phyloP scores from a whole-genome alignment of 2,329 filamentous ascomycete genomes.

The Xylariaceae sp. region DNA sequence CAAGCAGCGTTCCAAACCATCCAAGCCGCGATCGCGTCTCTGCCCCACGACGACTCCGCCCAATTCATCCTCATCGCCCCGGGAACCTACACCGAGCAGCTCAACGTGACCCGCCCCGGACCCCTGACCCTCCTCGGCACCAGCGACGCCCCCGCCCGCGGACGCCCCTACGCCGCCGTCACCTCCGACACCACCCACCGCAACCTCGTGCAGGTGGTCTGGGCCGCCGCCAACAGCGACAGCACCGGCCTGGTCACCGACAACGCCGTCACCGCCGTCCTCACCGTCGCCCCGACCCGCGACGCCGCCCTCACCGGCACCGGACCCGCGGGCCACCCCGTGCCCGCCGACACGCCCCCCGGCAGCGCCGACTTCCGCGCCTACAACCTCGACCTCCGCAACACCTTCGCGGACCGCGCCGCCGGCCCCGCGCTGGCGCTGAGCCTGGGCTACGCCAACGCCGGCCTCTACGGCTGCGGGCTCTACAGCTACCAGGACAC shows the following conservation, averaged over 20 bases:
- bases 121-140: slow-evolving; percentile 60
- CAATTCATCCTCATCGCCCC: slow-evolving; percentile 56
- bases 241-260: slow-evolving; percentile 47
- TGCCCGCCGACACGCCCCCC: slow-evolving; percentile 58
- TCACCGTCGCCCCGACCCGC: slow-evolving; percentile 60
- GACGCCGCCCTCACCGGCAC: slow-evolving; percentile 58
- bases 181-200: slow-evolving; percentile 17
- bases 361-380: slow-evolving; percentile 59
- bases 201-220: slow-evolving; percentile 54
- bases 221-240: slow-evolving; percentile 51
- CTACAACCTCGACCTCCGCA: slow-evolving; percentile 64
- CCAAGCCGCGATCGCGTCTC: slow-evolving; percentile 36
- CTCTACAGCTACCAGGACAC: slow-evolving; percentile 68
- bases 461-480: slow-evolving; percentile 62
- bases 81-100: slow-evolving; percentile 58
- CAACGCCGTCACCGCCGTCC: slow-evolving; percentile 57
- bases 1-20: slow-evolving; percentile 34
- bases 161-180: slow-evolving; percentile 22
- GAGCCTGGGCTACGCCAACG: slow-evolving; percentile 58
- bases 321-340: slow-evolving; percentile 57
- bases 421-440: slow-evolving; percentile 57
- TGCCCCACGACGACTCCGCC: slow-evolving; percentile 36
- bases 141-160: slow-evolving; percentile 35
- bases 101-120: slow-evolving; percentile 60
- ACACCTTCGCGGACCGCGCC: slow-evolving; percentile 47